These are phyloP conservation scores for Colletotrichum viniferum DNA, from an alignment of 2,329 filamentous ascomycete species.

Conservation along the genomic window DNA sequence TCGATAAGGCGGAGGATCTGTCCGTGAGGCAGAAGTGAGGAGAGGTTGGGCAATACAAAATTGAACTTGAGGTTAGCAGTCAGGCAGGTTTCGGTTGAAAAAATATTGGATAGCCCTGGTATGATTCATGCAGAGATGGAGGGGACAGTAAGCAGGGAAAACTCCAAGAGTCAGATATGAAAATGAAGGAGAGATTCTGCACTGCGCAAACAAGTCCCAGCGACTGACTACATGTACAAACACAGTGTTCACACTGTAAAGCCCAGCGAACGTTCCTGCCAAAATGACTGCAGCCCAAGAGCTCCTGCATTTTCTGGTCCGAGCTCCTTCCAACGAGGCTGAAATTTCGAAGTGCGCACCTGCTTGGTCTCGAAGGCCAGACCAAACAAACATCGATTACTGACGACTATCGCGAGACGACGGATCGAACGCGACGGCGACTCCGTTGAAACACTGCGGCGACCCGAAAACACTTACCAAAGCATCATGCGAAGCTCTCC, in stretches of 20 bases:
- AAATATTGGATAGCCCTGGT: not conserved
- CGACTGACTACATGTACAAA: not conserved
- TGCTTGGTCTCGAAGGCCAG: not conserved
- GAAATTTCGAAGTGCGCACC: constrained; percentile 17
- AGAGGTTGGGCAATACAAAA: not conserved
- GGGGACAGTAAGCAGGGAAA: not conserved
- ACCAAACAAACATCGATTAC: not conserved
- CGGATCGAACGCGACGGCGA: not conserved
- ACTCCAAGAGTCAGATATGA: not conserved
- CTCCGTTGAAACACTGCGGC: not conserved
- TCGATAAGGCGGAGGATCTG: constrained; percentile 31
- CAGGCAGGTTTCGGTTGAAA: not conserved
- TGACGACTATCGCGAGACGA: not conserved
- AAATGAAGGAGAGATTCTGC: not conserved
- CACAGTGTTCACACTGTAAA: constrained; percentile 1
- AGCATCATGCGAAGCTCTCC: constrained; percentile 17
- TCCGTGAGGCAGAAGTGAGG: not conserved
- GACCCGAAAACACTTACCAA: not conserved
- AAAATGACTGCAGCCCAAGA: not conserved
- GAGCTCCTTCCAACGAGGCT: constrained; percentile 13
- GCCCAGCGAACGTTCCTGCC: not conserved
- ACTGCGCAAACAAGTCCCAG: not conserved
- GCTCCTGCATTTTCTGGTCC: constrained; percentile 2
- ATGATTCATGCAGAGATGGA: not conserved
- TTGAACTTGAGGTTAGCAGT: not conserved